phyloP scores from a whole-genome alignment of 257 asterid species.

The Solanum peruvianum region DNA sequence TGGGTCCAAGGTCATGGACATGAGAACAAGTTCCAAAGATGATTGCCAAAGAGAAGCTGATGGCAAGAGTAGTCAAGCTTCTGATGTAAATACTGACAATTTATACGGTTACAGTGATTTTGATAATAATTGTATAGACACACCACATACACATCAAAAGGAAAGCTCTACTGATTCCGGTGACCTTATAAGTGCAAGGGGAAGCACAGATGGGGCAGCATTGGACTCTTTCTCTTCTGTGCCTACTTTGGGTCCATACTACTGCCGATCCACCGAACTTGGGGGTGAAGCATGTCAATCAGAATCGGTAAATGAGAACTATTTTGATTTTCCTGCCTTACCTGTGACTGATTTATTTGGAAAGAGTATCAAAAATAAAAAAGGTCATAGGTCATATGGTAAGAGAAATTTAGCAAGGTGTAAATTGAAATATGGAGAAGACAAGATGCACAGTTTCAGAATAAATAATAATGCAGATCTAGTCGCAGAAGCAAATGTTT shows the following conservation, averaged over 20 bases:
- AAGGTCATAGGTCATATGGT: constrained; percentile 37
- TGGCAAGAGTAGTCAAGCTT: constrained; percentile 25
- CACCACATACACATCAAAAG: constrained; percentile 23
- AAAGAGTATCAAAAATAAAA: constrained; percentile 32
- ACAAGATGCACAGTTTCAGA: constrained; percentile 77
- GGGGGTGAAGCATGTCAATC: constrained; percentile 35
- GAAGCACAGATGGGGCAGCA: constrained; percentile 45
- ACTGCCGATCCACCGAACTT: constrained; percentile 28
- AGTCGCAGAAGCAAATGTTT: constrained; percentile 55
- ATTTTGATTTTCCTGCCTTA: constrained; percentile 78
- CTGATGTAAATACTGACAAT: constrained; percentile 29
- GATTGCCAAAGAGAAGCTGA: constrained; percentile 45
- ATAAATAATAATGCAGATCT: constrained; percentile 78
- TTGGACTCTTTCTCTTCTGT: constrained; percentile 50
- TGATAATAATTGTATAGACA: constrained; percentile 35
- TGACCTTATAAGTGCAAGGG: constrained; percentile 60
- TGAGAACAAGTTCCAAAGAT: constrained; percentile 83
- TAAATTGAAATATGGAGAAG: constrained; percentile 55
- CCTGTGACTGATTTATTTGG: constrained; percentile 77
- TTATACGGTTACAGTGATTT: constrained; percentile 23
- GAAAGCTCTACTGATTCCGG: constrained; percentile 54
- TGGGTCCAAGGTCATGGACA: constrained; percentile 96
- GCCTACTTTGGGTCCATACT: constrained; percentile 40
- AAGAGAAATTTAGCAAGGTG: constrained; percentile 34
- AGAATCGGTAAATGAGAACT: constrained; percentile 30